Base-by-base conservation (phyloP, 176 grass and related monocot species). In the Olyra latifolia region DNA sequence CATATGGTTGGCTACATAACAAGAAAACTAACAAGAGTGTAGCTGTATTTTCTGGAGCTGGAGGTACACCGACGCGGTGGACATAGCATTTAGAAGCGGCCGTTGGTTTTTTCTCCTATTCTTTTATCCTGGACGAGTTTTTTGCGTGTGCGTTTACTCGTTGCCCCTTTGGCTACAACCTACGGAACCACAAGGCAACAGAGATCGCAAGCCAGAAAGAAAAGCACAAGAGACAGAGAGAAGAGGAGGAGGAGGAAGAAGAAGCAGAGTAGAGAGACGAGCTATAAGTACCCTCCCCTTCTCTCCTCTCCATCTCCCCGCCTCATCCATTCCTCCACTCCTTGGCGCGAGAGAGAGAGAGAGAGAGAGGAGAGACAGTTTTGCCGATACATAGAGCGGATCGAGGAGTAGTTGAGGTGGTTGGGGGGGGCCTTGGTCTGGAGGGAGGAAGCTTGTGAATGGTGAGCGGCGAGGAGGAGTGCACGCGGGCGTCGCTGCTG, bases 91-190 rank as follows among this genome's bases (percentile, higher is more conserved):
- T 38, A 10, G 0, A 12, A 6, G 14, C 27, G 12, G 27, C 0
- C 6, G 14, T 48, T 62, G 40, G 13, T 60, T 84, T 77, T 40
- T n/a, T n/a, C n/a, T 39, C 13, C 13, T 28, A 58, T 47, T 57
- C 1, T 72, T 52, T 68, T 45, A 39, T 84, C 40, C 40, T 19
- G 0, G 48, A 10, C 16, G 65, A 78, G 42, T 57, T 11, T 50
- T 80, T 80, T 86, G 84, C 84, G 76, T 80, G 84, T 74, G 27
- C 60, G 77, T 73, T 80, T 74, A 40, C 77, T n/a, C 7, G 84
- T 50, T 59, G 62, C 8, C 7, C 23, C 8, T 50, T 40, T 32
- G 83, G 22, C 69, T 61, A 15, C 76, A 20, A 57, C 27, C 38
- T 8, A 74, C 76, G 49, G 40, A 74, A 74, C 40, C 43, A 52